These are phyloP conservation scores for Phaeosphaeria sp. DNA, from an alignment of 2,329 filamentous ascomycete genomes.

Conservation along the genomic window DNA sequence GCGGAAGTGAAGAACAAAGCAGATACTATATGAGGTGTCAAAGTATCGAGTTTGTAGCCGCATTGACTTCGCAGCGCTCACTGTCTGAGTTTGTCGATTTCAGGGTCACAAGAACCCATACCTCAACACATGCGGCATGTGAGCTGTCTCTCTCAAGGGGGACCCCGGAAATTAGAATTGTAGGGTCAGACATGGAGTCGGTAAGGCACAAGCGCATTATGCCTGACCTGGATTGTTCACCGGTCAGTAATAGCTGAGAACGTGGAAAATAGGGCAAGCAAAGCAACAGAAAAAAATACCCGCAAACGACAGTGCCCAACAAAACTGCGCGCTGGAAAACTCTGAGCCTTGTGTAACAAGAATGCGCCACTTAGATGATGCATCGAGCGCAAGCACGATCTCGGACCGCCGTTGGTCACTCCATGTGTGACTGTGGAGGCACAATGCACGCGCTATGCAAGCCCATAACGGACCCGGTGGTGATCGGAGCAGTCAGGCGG, in stretches of 20 bases:
- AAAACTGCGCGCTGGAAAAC: constrained; percentile 4
- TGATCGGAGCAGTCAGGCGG: background rate
- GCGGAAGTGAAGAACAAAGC: no score
- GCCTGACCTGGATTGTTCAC: background rate
- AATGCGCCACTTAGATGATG: constrained; percentile 7
- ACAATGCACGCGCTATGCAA: constrained; percentile 6
- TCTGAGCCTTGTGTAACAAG: background rate
- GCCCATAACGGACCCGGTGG: background rate
- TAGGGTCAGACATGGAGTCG: background rate
- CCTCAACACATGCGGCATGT: no score
- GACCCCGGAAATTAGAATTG: no score
- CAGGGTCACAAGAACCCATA: no score
- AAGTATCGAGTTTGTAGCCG: no score
- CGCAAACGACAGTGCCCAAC: background rate
- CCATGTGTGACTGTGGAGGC: constrained; percentile 4
- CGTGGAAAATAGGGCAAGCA: background rate
- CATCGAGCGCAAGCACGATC: constrained; percentile 5
- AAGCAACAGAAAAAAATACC: background rate
- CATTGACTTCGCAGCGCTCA: no score
- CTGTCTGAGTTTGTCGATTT: no score
- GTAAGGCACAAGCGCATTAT: background rate
- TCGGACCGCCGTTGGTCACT: constrained; percentile 1
- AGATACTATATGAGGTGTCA: no score
- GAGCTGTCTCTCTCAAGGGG: no score
- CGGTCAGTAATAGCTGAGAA: background rate